These are phyloP conservation scores for Euptelea pleiosperma DNA, from an alignment of 164 flowering plant species.

Conservation along the genomic window DNA sequence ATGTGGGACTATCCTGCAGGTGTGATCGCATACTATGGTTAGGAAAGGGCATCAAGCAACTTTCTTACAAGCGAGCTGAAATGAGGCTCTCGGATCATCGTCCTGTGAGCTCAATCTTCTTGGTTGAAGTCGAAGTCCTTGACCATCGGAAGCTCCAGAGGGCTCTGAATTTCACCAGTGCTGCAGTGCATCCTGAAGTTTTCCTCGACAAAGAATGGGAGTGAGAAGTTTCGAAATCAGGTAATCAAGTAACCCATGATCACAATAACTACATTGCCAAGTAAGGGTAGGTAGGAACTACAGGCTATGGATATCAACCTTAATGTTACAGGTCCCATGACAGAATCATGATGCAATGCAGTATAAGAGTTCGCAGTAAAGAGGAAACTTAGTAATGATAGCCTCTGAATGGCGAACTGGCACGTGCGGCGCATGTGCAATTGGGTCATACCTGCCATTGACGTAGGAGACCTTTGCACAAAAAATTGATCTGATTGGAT, in stretches of 20 bases:
- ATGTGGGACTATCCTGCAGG: constrained; percentile 43
- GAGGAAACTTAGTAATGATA: too few relatives aligned
- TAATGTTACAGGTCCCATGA: not conserved
- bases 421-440: too few relatives aligned
- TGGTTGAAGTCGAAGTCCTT: constrained; percentile 75
- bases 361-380: too few relatives aligned
- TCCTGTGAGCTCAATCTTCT: constrained; percentile 78
- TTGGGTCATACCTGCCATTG: too few relatives aligned
- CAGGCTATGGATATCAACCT: constrained; percentile 1
- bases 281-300: not conserved
- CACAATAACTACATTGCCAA: not conserved
- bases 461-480: too few relatives aligned
- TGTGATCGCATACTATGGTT: constrained; percentile 92
- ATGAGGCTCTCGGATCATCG: constrained; percentile 82
- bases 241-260: constrained; percentile 21
- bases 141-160: constrained; percentile 67
- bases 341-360: too few relatives aligned
- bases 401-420: too few relatives aligned
- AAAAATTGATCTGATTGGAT: too few relatives aligned
- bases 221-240: constrained; percentile 20
- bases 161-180: constrained; percentile 55
- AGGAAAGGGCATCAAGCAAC: constrained; percentile 81
- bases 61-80: constrained; percentile 63
- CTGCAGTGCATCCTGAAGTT: constrained; percentile 57
- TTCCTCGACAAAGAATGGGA: constrained; percentile 40